Evolutionary conservation across 129 eudicot species (phyloP), one percentile per base, ranked within the genome.

Genomic region (Flaveria linearis): DNA sequence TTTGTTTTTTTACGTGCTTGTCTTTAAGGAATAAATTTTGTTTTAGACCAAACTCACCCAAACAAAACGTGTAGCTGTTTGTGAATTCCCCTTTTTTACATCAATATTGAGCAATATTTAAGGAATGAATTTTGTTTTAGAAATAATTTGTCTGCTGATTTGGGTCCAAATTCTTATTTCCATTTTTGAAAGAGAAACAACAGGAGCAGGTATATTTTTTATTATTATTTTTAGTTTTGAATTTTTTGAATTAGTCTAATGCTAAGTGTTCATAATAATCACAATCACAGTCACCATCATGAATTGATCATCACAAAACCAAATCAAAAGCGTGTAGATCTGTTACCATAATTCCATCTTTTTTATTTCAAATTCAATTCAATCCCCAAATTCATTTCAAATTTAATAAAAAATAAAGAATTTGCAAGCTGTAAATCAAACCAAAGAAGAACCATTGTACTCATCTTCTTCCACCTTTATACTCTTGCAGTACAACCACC

Each of bases 341-440:
- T 82, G 84, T 78, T 74, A 53, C 68, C 78, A 39, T 63, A 77
- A 46, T 18, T 57, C 13, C n/a, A 9, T 53, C 14, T 36, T 58
- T 33, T 74, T 22, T 53, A 3, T 52, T 51, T 52, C 23, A 1
- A 3, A 25, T 26, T n/a, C 12, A 0, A 43, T 10, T 57, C 46
- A 43, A 30, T 30, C 36, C 36, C 36, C 36, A 30, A 30, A 30
- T 13, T 10, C 26, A 13, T 57, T 36, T 14, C 43, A 41, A 28
- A 45, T 53, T 65, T 39, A n/a, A 13, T 12, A 45, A 45, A 58
- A 4, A 7, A 20, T 25, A 12, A 71, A 14, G 28, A 47, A 39
- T 56, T 15, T 83, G 85, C 90, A 80, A 83, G 85, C 85, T 86
- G 87, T 83, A 85, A 82, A 78, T 74, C 63, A 68, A 85, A 74